Conservation (phyloP, 257 asterid species). For the Rehmannia glutinosa region DNA sequence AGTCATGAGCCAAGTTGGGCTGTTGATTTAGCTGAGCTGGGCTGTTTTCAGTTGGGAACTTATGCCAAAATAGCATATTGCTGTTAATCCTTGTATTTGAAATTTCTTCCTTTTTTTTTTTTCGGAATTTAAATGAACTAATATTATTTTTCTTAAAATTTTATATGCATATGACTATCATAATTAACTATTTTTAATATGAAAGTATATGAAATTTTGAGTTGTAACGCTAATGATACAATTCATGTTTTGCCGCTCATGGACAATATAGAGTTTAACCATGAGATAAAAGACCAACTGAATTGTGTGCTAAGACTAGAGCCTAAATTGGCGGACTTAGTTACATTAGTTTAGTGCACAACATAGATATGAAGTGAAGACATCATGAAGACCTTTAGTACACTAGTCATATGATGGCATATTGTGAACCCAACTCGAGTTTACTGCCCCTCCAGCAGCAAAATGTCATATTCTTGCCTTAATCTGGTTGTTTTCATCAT, state of each 20-base stretch:
- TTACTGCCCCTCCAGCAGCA: background rate
- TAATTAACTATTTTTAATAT: background rate
- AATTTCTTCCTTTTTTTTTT: background rate
- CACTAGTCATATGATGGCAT: background rate
- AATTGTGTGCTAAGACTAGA: background rate
- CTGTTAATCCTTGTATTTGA: background rate
- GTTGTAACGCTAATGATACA: background rate
- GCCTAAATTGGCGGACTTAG: background rate
- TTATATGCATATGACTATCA: background rate
- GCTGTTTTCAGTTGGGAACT: background rate
- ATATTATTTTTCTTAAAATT: background rate
- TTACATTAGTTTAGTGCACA: background rate
- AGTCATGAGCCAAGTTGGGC: conserved; percentile 1
- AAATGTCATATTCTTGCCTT: no score
- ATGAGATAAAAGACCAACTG: background rate
- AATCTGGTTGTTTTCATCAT: no score
- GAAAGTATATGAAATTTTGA: background rate
- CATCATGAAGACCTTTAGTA: background rate
- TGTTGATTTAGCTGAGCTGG: background rate
- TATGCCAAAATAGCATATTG: background rate
- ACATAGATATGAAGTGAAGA: background rate
- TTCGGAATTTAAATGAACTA: background rate
- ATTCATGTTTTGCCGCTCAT: no score
- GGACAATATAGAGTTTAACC: no score
- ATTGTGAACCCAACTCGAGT: background rate